These are phyloP conservation scores for Ilex paraguariensis DNA, from an alignment of 305 asterid species.

Conservation along the genomic window DNA sequence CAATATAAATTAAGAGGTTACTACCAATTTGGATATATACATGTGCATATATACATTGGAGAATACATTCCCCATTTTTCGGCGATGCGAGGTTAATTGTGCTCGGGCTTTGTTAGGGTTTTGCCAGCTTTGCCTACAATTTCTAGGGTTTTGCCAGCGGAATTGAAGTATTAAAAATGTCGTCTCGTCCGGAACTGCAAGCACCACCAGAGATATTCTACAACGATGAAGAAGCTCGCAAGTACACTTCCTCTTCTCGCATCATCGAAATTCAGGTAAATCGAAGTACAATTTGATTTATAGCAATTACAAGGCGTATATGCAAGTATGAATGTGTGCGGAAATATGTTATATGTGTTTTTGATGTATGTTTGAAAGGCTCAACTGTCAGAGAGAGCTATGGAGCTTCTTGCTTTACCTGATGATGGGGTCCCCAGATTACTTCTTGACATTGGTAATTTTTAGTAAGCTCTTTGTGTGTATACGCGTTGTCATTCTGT, in stretches of 20 bases:
- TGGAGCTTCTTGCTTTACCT: slow-evolving; percentile 91
- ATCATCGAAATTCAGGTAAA: slow-evolving; percentile 85
- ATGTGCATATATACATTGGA: no score
- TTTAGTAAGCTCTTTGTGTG: not conserved
- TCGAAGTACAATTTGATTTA: no score
- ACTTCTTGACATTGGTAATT: slow-evolving; percentile 83
- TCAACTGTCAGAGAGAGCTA: slow-evolving; percentile 79
- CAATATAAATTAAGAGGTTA: no score
- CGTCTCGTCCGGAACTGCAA: slow-evolving; percentile 88
- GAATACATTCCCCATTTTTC: no score
- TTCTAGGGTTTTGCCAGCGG: no score
- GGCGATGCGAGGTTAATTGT: no score
- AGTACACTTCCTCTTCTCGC: slow-evolving; percentile 95
- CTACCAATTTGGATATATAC: no score
- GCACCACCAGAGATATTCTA: slow-evolving; percentile 98
- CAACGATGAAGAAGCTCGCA: slow-evolving; percentile 90
- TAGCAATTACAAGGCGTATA: not conserved
- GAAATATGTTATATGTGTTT: slow-evolving; percentile 7
- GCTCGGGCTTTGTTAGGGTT: no score
- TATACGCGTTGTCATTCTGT: not conserved
- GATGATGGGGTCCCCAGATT: slow-evolving; percentile 73
- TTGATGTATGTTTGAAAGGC: slow-evolving; percentile 36
- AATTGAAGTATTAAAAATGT: slow-evolving; percentile 19
- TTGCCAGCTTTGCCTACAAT: no score
- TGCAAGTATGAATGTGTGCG: not conserved